Percentiles rank a stretch among this genome's conserved stretches.
Evolutionary conservation across 2,329 filamentous ascomycete species (phyloP).

Genomic region (Ceratocystis variospora): DNA sequence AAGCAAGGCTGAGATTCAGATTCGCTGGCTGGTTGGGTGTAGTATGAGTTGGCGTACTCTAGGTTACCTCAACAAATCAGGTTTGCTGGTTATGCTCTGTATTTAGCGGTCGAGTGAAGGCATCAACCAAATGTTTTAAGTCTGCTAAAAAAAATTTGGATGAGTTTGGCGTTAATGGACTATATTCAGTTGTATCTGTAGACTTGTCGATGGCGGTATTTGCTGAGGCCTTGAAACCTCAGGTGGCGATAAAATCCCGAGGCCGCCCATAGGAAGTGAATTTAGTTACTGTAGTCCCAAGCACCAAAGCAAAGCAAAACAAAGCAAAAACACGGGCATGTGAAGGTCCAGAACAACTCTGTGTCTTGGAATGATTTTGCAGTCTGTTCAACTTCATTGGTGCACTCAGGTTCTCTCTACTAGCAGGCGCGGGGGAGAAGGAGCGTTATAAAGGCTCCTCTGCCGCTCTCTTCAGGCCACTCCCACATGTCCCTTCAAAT

Average conservation of each 20-base stretch:
- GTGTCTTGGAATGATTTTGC: not conserved
- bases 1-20: not conserved
- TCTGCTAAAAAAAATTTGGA: no score
- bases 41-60: not conserved
- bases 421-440: not conserved
- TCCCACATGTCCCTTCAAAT: not conserved
- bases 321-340: not conserved
- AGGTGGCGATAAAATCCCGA: constrained; percentile 7
- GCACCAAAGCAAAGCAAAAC: not conserved
- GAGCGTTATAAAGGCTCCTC: not conserved
- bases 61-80: not conserved
- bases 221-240: not conserved
- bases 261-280: not conserved
- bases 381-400: not conserved
- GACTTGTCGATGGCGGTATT: not conserved
- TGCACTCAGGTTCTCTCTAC: not conserved
- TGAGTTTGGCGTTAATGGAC: not conserved
- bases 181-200: not conserved
- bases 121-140: not conserved
- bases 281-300: not conserved
- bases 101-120: not conserved
- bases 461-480: not conserved
- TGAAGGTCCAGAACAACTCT: not conserved
- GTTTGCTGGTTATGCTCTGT: not conserved
- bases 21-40: not conserved